Evolutionary conservation across 129 eudicot species (phyloP), one percentile per base, ranked within the genome.

Genomic region (Flaveria brownii): DNA sequence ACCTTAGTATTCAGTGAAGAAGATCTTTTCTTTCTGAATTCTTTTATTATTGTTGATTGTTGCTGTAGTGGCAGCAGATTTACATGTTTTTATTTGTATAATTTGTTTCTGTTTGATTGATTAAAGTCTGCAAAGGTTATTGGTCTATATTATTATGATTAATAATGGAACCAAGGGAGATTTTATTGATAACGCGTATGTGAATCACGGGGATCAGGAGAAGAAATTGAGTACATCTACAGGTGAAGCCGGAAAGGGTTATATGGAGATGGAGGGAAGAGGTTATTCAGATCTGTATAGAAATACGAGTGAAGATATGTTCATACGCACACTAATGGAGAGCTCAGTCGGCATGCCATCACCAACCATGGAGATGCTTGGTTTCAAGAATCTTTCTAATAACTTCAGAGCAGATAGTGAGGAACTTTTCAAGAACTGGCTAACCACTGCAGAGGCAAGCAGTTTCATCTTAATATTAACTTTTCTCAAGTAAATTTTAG

Each of bases 361-460:
- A 60, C 90, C 88, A 54, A 83, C 82, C 57, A 90, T 90, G 96
- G 96, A 89, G 81, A 89, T 85, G 87, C 71, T 90, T 73, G 90
- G 90, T 67, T 87, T 90, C 22, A 90, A 84, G 81, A 90, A 90
- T 79, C 75, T 85, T 70, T 65, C 83, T 73, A 85, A 74, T 22
- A 81, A 77, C 45, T 80, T 87, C 8, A 86, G 96, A 5, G 81
- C 90, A 1, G 96, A 90, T 63, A 90, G 92, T 43, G 96, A 90
- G 74, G 96, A 90, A 68, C 90, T 90, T 68, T 90, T 90, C 84
- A 89, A 87, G 28, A 90, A 87, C 77, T 87, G 96, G 96, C 90
- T 90, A 72, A 90, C 86, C 42, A 87, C 77, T 73, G 96, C 90
- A 77, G 92, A 78, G 76, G 82, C n/a, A 69, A 78, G 75, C n/a